Evolutionary conservation across 805 yeast species (phyloP).

Genomic region (Kodamaea kaohsiungensis): DNA sequence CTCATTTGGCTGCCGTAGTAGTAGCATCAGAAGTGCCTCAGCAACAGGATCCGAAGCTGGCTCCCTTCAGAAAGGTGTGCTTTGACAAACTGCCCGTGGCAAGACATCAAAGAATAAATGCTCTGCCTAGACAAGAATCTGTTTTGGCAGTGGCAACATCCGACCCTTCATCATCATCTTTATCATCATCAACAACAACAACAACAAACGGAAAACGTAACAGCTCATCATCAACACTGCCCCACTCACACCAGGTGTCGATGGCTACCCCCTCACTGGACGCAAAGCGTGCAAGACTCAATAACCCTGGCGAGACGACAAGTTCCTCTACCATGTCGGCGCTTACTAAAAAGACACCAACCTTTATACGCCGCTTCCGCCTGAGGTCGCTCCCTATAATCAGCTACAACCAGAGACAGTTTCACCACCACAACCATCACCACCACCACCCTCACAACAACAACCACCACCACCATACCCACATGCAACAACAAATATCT

Average conservation of each 20-base stretch:
- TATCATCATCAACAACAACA: neutral
- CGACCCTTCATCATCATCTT: neutral
- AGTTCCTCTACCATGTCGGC: constrained; percentile 5
- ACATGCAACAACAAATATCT: constrained; percentile 8
- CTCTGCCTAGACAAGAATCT: neutral
- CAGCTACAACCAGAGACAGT: constrained; percentile 27
- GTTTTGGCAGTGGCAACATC: constrained; percentile 2
- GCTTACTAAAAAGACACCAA: constrained; percentile 27
- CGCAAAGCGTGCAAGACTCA: constrained; percentile 24
- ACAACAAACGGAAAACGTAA: constrained; percentile 9
- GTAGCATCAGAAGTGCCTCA: neutral
- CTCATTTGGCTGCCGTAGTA: neutral
- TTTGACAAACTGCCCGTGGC: constrained; percentile 24
- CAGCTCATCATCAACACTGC: constrained; percentile 18
- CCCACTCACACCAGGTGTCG: constrained; percentile 8
- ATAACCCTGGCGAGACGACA: constrained; percentile 13
- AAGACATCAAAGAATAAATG: too few species aligned
- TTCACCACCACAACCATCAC: constrained; percentile 19
- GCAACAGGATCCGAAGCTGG: constrained; percentile 3
- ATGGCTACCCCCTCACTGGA: constrained; percentile 11
- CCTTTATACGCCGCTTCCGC: constrained; percentile 36
- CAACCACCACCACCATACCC: constrained; percentile 7
- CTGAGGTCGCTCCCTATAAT: constrained; percentile 45
- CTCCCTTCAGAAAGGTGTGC: constrained; percentile 34
- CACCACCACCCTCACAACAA: constrained; percentile 12